These are phyloP conservation scores for Astragalus membranaceus DNA, from an alignment of 306 rosid genomes.

Conservation along the genomic window DNA sequence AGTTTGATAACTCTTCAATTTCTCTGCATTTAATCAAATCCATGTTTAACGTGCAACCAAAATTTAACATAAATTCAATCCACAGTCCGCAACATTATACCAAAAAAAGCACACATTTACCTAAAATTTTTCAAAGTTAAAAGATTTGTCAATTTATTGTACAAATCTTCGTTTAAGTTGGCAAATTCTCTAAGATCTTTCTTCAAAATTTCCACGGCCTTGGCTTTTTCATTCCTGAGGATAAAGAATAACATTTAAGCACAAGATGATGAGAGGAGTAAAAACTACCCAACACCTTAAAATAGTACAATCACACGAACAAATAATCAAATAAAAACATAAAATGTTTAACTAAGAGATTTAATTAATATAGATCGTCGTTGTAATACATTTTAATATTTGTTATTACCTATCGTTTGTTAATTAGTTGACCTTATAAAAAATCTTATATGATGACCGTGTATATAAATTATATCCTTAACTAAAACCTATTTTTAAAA, in stretches of 20 bases:
- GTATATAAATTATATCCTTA: too few relatives aligned
- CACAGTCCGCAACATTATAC: neutral
- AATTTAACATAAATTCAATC: neutral
- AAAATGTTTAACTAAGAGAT: neutral
- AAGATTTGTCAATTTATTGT: conserved; percentile 70
- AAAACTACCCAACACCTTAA: neutral
- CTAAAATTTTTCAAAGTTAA: conserved; percentile 63
- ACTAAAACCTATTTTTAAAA: neutral
- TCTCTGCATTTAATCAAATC: conserved; percentile 49
- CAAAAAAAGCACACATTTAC: conserved; percentile 30
- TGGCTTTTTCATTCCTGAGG: conserved; percentile 47
- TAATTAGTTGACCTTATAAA: too few relatives aligned
- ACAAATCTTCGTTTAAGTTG: conserved; percentile 53
- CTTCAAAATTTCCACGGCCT: conserved; percentile 61
- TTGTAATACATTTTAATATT: too few relatives aligned
- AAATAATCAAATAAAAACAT: neutral
- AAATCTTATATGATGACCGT: too few relatives aligned
- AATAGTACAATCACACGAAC: neutral
- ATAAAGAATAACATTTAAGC: neutral
- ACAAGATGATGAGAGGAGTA: neutral
- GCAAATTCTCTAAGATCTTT: conserved; percentile 60
- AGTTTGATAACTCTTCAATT: conserved; percentile 59
- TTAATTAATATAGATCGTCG: too few relatives aligned
- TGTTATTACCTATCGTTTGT: too few relatives aligned
- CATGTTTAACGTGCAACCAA: neutral